Conservation (phyloP, 148 eudicot genomes). For the Pouteria glomerata region DNA sequence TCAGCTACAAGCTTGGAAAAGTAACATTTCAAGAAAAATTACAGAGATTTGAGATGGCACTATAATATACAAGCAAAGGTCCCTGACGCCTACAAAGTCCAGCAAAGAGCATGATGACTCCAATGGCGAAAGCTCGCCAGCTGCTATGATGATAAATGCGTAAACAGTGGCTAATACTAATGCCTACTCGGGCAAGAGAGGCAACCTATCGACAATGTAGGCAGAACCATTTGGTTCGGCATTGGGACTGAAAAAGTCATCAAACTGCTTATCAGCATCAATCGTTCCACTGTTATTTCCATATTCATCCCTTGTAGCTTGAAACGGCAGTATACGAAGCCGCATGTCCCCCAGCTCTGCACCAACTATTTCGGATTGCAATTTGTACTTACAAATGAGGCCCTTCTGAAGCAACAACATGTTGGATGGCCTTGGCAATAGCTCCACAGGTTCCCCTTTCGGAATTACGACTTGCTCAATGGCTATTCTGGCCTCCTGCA, state of each 20-base stretch:
- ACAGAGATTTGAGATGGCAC: too few relatives aligned
- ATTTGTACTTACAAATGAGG: slow-evolving; percentile 57
- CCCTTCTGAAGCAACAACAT: slow-evolving; percentile 61
- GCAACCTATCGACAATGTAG: slow-evolving; percentile 46
- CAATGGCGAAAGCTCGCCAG: too few relatives aligned
- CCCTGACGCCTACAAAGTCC: too few relatives aligned
- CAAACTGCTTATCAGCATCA: slow-evolving; percentile 31
- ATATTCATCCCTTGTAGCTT: slow-evolving; percentile 17
- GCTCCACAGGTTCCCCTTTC: slow-evolving; percentile 70
- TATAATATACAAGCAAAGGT: too few relatives aligned
- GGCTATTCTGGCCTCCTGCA: slow-evolving; percentile 83
- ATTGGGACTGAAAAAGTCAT: slow-evolving; percentile 28
- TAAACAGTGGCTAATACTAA: too few relatives aligned
- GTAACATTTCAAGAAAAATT: too few relatives aligned
- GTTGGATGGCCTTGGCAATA: slow-evolving; percentile 65
- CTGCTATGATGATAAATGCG: too few relatives aligned
- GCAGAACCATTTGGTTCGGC: slow-evolving; percentile 51
- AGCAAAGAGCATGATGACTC: too few relatives aligned
- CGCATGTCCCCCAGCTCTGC: slow-evolving; percentile 39
- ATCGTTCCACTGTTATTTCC: slow-evolving; percentile 12
- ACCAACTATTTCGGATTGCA: slow-evolving; percentile 54
- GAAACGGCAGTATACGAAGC: slow-evolving; percentile 55
- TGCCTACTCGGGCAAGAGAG: slow-evolving; percentile 67
- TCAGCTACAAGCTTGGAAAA: too few relatives aligned
- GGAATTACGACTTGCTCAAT: slow-evolving; percentile 77